Base-by-base conservation (phyloP, 768 basidiomycete species). In the Lactifluus volemus region DNA sequence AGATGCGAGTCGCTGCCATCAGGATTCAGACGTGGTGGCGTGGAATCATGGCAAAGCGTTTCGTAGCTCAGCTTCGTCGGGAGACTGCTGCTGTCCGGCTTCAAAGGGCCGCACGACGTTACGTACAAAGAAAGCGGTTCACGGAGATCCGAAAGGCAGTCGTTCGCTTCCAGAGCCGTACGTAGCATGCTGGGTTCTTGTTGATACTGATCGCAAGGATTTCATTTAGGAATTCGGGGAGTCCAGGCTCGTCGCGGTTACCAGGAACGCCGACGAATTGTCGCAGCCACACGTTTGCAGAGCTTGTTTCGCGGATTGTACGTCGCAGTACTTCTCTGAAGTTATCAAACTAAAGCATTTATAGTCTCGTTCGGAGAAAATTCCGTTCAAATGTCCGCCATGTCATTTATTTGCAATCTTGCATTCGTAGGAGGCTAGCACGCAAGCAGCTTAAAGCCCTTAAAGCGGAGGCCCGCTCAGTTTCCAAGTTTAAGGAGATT, bases 401-500 rank as follows among this genome's bases (percentile, higher is more conserved):
- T 67, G 84, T 98, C 59, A 75, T 98, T 54, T 88, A 87, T 69
- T 72, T 98, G 29, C 97, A 99, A 72, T 94, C 92, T 17, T 96
- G 94, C 69, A 76, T 95, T 52, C 89, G 97, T 47, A 89, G 96
- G 30, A 86, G 90, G 48, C 76, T 89, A 52, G 97, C 97, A 21
- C 84, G 86, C 60, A 88, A 85, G 66, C 85, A 98, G 70, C 83
- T 99, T 64, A 89, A 88, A 68, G 77, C 76, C 10, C 83, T 99
- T 65, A 87, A 82, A 69, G 82, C 86, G 8, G 97, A 99, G 73
- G 97, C 97, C 6, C 92, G 94, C 54, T 98, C 97, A 1, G 95
- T 95, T 32, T 89, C 91, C 67, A 97, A 94, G 71, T 98, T 96
- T 84, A 98, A 97, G 76, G 94, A 97, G 75, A 97, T 96, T 66